These are phyloP conservation scores for Alternaria consortialis DNA, from an alignment of 2,329 filamentous ascomycete genomes.

Conservation along the genomic window DNA sequence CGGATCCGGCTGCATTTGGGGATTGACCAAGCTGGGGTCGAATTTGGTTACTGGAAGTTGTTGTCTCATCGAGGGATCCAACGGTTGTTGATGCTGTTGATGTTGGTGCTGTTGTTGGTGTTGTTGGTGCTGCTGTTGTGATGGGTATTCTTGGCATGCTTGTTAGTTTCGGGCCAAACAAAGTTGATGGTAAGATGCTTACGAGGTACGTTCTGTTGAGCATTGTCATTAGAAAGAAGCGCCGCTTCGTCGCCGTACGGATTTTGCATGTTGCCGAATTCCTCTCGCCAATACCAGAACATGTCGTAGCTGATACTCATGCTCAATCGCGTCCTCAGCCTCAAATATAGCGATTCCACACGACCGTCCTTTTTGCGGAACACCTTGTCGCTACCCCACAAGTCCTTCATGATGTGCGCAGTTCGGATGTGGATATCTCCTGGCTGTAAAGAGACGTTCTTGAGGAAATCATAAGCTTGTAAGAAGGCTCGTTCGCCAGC, in stretches of 20 bases:
- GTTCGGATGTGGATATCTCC: constrained; percentile 43
- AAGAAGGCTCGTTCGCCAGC: constrained; percentile 48
- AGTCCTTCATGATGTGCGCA: constrained; percentile 45
- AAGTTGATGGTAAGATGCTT: constrained; percentile 19
- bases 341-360: constrained; percentile 43
- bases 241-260: constrained; percentile 46
- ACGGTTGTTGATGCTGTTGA: constrained; percentile 17
- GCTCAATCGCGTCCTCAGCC: constrained; percentile 45
- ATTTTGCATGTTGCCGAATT: constrained; percentile 49
- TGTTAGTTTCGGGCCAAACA: constrained; percentile 16
- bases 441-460: constrained; percentile 45
- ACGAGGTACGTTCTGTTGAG: constrained; percentile 42
- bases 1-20: constrained; percentile 31
- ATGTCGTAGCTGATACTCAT: constrained; percentile 52
- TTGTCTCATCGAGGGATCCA: constrained; percentile 25
- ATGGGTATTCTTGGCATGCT: constrained; percentile 26
- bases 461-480: constrained; percentile 42
- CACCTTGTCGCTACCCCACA: constrained; percentile 47
- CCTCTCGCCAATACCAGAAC: constrained; percentile 53
- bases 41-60: constrained; percentile 38
- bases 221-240: constrained; percentile 28
- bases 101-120: background rate
- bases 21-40: constrained; percentile 35
- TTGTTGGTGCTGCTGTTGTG: constrained; percentile 24
- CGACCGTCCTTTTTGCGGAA: constrained; percentile 46